Base-by-base conservation (phyloP, 176 grass and related monocot species). In the Lolium rigidum region DNA sequence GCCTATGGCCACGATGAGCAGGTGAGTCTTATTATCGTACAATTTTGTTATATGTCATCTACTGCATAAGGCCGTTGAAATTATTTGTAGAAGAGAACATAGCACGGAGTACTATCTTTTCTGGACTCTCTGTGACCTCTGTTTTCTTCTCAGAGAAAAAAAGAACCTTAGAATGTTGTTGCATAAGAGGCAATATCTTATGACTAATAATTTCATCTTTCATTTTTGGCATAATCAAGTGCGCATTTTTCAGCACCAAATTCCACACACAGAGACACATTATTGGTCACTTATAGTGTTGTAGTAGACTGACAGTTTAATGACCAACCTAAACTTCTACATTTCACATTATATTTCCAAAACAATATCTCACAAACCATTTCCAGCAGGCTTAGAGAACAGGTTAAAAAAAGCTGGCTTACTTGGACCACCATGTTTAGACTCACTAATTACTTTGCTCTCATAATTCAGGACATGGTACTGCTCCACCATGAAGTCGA, bases 401-500 rank as follows among this genome's bases (percentile, higher is more conserved):
- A 43, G 81, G 9, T 20, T 22, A 10, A 14, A 84, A 84, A 54
- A 46, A 63, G 9, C 2, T 49, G 15, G 25, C 24, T 79, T 82
- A 56, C 64, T 73, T 31, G 18, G 20, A 79, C 43, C 16, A 83
- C 3, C 55, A 17, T 44, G 21, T 10, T 44, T 52, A 43, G 16
- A 82, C 1, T 3, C 3, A 11, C 16, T 17, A 69, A 77, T 4
- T 65, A 13, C 6, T 44, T 70, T 72, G 18, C 10, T 74, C 41
- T 10, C 87, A 77, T 5, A 55, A 90, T 82, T 78, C 76, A 98
- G 97, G 97, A 98, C 75, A 98, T 98, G 97, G 94, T 98, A 74
- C 86, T 98, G 43, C 82, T 98, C n/a, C 97, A 98, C 79, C 97
- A 98, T 82, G 94, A 94, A 88, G 70, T 94, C 1, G 91, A 89